Percentiles rank a stretch among this genome's conserved stretches.
phyloP scores from a whole-genome alignment of 305 asterid genomes.

The Solanum aculeatissimum region DNA sequence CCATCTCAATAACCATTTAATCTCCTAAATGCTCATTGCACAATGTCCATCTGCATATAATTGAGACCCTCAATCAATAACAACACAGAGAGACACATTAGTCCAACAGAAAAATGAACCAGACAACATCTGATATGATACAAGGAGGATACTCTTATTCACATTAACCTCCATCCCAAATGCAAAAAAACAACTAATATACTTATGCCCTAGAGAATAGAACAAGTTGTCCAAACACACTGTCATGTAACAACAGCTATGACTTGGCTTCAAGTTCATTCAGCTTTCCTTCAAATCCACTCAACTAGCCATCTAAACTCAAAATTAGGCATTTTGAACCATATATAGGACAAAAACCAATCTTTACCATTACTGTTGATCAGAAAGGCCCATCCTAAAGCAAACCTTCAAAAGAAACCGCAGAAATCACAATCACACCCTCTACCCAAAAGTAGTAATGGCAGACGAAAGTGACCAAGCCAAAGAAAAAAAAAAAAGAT shows the following conservation, averaged over 20 bases:
- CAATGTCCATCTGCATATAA: neutral
- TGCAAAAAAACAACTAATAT: neutral
- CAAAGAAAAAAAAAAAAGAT: neutral
- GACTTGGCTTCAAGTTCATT: neutral
- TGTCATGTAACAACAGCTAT: neutral
- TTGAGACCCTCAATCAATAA: neutral
- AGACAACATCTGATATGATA: neutral
- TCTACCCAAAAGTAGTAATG: neutral
- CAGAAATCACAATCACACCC: neutral
- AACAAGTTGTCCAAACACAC: neutral
- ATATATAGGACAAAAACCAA: neutral
- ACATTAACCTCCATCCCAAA: neutral
- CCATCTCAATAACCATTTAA: conserved; percentile 28
- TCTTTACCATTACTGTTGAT: neutral
- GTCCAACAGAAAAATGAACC: neutral
- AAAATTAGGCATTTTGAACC: neutral
- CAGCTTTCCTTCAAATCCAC: conserved; percentile 5
- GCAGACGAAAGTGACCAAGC: neutral
- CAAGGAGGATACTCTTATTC: neutral
- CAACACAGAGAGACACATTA: neutral
- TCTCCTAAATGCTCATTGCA: neutral
- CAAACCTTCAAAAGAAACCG: neutral
- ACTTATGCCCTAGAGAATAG: neutral
- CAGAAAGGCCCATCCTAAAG: neutral
- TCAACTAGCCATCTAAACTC: neutral